Evolutionary conservation across 192 early-diverging fungal species (phyloP), one percentile per base, ranked within the genome.

Genomic region (Backusella australiensis): DNA sequence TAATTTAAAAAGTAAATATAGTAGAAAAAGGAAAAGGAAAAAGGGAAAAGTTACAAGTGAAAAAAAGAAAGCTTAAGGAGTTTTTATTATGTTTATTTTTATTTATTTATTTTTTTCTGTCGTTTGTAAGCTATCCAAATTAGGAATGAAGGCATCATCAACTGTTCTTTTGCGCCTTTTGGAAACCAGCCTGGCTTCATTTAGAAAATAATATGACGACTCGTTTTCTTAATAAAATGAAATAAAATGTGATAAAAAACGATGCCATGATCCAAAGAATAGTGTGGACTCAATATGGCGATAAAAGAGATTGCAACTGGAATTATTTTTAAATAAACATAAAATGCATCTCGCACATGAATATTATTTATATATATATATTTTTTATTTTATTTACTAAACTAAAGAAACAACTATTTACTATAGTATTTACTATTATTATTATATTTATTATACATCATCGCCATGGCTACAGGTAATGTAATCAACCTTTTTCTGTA

Each of bases 151-250:
- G 53, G 2, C 53, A 59, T 59, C 53, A 59, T 59, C 53, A 59
- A 26, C 53, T 59, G 53, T 21, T 59, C 53, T 59, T 23, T 59
- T 49, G 19, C 46, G 17, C 46, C 19, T n/a, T 59, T 59, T 59
- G 21, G 23, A 59, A 59, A 59, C 53, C 53, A 59, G 53, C 53
- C 53, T 59, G 53, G 53, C 53, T 59, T 59, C 53, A 59, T 59
- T 59, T 59, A 59, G 53, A 59, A 56, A 59, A 59, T 59, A 59
- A 59, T 21, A 59, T 59, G 53, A 26, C 53, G 23, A 59, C 53
- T 59, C 53, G 53, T 59, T 59, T 59, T 59, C 23, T 59, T 59
- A 26, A 26, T 59, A 59, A 26, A 53, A 29, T 59, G 7, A 59
- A 26, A 59, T 21, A 59, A 21, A 59, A 26, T 23, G 8, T 19